Conservation (phyloP, 176 grass and related monocot genomes). For the Coix lacrymajobi region DNA sequence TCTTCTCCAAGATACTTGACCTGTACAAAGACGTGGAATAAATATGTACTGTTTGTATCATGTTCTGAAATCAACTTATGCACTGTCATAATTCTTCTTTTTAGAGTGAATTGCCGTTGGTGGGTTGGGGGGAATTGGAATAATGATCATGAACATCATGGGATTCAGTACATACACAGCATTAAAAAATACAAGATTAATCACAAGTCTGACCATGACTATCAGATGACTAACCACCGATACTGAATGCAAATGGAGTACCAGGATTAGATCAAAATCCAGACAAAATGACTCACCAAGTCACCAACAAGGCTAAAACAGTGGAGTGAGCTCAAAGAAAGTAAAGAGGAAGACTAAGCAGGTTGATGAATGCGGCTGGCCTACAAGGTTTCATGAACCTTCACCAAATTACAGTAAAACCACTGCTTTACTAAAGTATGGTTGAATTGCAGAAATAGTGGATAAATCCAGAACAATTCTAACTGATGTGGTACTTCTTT, state of each 20-base stretch:
- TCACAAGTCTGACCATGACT: background rate
- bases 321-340: background rate
- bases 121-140: background rate
- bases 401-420: conserved; percentile 5
- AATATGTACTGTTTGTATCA: conserved; percentile 18
- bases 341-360: background rate
- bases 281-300: background rate
- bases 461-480: background rate
- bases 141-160: background rate
- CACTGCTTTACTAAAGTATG: background rate
- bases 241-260: background rate
- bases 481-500: background rate
- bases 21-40: conserved; percentile 44
- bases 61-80: background rate
- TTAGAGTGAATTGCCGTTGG: background rate
- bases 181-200: background rate
- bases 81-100: background rate
- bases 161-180: background rate
- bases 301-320: background rate
- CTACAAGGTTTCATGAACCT: background rate
- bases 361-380: background rate
- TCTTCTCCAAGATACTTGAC: conserved; percentile 99
- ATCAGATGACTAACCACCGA: conserved; percentile 3
- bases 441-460: background rate
- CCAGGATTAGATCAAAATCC: background rate